Evolutionary conservation across 768 basidiomycete genomes (phyloP).

Genomic region (Pleurotus tuoliensis): DNA sequence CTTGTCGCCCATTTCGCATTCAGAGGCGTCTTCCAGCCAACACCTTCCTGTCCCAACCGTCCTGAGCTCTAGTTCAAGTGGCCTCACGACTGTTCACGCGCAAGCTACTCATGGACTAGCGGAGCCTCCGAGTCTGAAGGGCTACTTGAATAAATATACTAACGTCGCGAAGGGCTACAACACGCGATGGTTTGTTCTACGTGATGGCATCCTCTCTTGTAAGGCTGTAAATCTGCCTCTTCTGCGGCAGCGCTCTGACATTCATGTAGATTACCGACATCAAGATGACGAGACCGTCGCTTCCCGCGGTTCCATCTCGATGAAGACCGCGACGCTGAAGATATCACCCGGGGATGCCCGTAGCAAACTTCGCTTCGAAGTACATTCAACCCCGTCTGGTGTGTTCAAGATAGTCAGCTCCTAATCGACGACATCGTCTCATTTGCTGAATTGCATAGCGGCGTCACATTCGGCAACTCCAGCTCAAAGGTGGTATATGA

Average conservation of each 20-base stretch:
- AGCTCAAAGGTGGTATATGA: constrained; percentile 77
- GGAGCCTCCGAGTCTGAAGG: constrained; percentile 62
- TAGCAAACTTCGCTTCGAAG: constrained; percentile 70
- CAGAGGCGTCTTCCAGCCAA: background rate
- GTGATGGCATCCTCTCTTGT: constrained; percentile 84
- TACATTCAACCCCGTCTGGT: constrained; percentile 57
- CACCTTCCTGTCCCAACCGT: background rate
- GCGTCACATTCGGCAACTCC: constrained; percentile 21
- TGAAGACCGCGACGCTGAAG: constrained; percentile 73
- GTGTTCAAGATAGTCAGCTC: constrained; percentile 21
- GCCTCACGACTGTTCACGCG: constrained; percentile 18
- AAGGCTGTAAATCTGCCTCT: constrained; percentile 23
- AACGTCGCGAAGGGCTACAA: constrained; percentile 91
- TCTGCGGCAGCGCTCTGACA: constrained; percentile 6
- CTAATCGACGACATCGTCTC: no score
- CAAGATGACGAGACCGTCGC: constrained; percentile 88
- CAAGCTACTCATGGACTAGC: constrained; percentile 22
- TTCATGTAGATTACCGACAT: constrained; percentile 70
- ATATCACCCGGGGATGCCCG: constrained; percentile 40
- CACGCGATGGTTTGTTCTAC: constrained; percentile 89
- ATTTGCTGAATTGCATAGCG: background rate
- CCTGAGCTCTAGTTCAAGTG: constrained; percentile 19
- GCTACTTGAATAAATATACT: constrained; percentile 87
- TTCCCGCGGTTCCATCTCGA: constrained; percentile 82
- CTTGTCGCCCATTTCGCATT: background rate